These are phyloP conservation scores for Microglena sp. DNA, from an alignment of 139 green algal genomes.

Conservation along the genomic window DNA sequence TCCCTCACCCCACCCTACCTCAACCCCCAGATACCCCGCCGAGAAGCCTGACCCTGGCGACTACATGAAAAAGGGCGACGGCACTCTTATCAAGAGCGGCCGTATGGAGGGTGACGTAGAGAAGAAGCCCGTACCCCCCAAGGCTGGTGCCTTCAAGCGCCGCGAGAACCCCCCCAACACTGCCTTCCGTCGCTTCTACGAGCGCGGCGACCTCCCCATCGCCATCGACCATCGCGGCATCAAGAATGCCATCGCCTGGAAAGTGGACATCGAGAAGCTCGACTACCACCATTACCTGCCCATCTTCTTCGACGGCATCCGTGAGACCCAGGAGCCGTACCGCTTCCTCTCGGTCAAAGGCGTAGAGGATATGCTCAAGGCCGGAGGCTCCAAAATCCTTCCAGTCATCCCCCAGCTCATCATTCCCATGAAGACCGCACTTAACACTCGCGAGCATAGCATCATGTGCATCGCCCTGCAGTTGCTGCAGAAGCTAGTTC, in stretches of 20 bases:
- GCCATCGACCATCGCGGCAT: conserved; percentile 61
- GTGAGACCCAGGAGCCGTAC: conserved; percentile 80
- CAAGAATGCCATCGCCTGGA: conserved; percentile 81
- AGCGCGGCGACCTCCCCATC: conserved; percentile 71
- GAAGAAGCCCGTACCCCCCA: conserved; percentile 20
- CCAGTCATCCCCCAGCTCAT: conserved; percentile 83
- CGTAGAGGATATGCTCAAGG: conserved; percentile 71
- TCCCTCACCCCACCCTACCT: too few species aligned
- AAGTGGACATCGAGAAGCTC: conserved; percentile 65
- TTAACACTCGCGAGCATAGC: conserved; percentile 61
- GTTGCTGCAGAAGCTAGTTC: conserved; percentile 66
- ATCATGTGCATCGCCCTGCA: conserved; percentile 75
- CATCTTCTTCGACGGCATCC: conserved; percentile 85
- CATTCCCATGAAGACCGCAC: conserved; percentile 57
- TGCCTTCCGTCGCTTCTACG: conserved; percentile 76
- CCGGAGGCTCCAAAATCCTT: conserved; percentile 58
- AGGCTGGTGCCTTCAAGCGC: conserved; percentile 36
- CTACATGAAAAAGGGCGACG: conserved; percentile 37
- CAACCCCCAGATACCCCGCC: conserved; percentile 22
- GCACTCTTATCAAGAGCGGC: conserved; percentile 22
- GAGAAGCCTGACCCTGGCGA: conserved; percentile 32
- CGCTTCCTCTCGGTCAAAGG: conserved; percentile 72
- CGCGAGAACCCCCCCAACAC: conserved; percentile 62
- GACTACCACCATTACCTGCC: conserved; percentile 86
- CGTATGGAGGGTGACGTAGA: conserved; percentile 4